phyloP scores from a whole-genome alignment of 371 early-diverging fungal genomes.

The Syncephalastrum racemosum region DNA sequence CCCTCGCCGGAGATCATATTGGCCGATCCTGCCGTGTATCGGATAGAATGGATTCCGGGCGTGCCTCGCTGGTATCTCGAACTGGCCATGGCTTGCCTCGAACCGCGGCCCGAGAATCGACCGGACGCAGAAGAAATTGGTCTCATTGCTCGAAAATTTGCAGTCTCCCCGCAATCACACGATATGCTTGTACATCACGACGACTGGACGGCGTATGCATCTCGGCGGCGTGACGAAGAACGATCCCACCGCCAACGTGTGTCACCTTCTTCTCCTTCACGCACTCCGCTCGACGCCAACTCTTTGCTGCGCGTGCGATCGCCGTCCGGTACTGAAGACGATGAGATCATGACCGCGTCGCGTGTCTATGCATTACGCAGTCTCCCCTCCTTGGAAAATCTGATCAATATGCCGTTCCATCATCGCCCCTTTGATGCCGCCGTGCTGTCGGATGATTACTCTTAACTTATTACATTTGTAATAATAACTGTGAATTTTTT shows the following conservation, averaged over 20 bases:
- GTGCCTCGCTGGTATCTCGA: slow-evolving; percentile 34
- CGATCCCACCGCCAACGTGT: slow-evolving; percentile 13
- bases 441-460: slow-evolving; percentile 9
- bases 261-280: neutral
- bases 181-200: slow-evolving; percentile 17
- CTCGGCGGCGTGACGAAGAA: slow-evolving; percentile 10
- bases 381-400: slow-evolving; percentile 15
- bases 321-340: neutral
- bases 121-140: slow-evolving; percentile 33
- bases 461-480: no score
- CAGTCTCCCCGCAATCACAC: slow-evolving; percentile 10
- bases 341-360: slow-evolving; percentile 16
- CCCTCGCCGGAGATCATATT: slow-evolving; percentile 29
- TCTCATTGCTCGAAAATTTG: slow-evolving; percentile 25
- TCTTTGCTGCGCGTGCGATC: slow-evolving; percentile 1
- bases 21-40: slow-evolving; percentile 19
- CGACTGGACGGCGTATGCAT: slow-evolving; percentile 20
- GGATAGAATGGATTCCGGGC: slow-evolving; percentile 32
- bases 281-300: neutral
- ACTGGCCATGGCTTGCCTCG: slow-evolving; percentile 30
- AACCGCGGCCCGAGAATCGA: slow-evolving; percentile 30
- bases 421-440: slow-evolving; percentile 19
- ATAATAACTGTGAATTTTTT: no score
- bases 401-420: slow-evolving; percentile 23
- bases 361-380: slow-evolving; percentile 20